Evolutionary conservation across 805 yeast genomes (phyloP).

Genomic region (Suhomyces faveliae): DNA sequence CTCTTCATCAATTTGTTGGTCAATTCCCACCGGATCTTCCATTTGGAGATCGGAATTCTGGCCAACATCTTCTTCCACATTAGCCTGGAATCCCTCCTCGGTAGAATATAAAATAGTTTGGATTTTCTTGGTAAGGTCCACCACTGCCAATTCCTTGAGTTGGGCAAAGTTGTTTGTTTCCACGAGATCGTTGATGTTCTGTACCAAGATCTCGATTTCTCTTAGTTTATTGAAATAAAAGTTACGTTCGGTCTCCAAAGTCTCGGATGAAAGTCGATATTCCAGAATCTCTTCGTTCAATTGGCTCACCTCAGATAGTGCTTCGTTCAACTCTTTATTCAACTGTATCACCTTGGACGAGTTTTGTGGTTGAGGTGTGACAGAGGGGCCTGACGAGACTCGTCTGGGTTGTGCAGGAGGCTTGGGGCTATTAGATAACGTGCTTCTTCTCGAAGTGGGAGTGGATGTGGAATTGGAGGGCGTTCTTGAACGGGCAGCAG

Average conservation of each 20-base stretch:
- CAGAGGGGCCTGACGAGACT: slow-evolving; percentile 5
- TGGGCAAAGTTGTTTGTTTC: slow-evolving; percentile 41
- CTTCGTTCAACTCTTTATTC: slow-evolving; percentile 44
- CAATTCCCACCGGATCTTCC: background rate
- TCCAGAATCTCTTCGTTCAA: slow-evolving; percentile 55
- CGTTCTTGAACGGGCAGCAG: slow-evolving; percentile 4
- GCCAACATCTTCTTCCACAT: slow-evolving; percentile 26
- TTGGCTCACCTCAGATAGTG: slow-evolving; percentile 38
- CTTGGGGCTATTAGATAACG: slow-evolving; percentile 9
- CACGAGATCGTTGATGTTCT: slow-evolving; percentile 40
- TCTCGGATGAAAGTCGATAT: slow-evolving; percentile 57
- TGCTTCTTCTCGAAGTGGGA: background rate
- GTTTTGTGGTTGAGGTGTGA: slow-evolving; percentile 6
- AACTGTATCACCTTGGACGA: slow-evolving; percentile 14
- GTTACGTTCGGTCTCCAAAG: slow-evolving; percentile 78
- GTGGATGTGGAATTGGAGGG: slow-evolving; percentile 5
- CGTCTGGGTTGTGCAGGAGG: slow-evolving; percentile 7
- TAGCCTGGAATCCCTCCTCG: slow-evolving; percentile 78
- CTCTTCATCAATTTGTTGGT: slow-evolving; percentile 17
- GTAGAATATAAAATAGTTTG: slow-evolving; percentile 78
- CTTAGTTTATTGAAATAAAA: slow-evolving; percentile 87
- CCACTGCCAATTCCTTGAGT: slow-evolving; percentile 22
- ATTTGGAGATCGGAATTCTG: background rate
- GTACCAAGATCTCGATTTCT: slow-evolving; percentile 80
- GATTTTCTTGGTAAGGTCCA: slow-evolving; percentile 48